Evolutionary conservation across 1,284 basidiomycete genomes (phyloP).

Genomic region (Irpex lacteus): DNA sequence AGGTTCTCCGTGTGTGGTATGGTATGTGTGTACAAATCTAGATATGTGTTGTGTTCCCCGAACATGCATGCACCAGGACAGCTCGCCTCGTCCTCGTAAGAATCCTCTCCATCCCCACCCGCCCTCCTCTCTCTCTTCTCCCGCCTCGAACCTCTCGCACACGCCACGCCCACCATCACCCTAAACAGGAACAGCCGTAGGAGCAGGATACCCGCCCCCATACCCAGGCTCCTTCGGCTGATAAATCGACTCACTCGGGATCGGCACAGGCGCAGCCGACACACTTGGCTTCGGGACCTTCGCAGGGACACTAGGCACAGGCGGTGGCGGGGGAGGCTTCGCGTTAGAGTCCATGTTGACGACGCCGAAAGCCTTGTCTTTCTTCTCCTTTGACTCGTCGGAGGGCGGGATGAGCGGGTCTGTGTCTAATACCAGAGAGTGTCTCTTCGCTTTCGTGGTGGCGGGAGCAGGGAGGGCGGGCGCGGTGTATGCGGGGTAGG

Average conservation of each 20-base stretch:
- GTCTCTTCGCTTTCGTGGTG: constrained; percentile 11
- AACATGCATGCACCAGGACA: no score
- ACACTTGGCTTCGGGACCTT: not conserved
- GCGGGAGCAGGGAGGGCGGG: not conserved
- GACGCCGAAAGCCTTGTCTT: constrained; percentile 22
- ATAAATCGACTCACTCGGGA: not conserved
- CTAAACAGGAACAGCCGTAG: no score
- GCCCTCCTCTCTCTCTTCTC: no score
- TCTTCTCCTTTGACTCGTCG: constrained; percentile 6
- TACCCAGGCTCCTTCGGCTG: not conserved
- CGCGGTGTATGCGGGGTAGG: constrained; percentile 1
- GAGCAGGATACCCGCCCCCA: not conserved
- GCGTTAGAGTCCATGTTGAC: constrained; percentile 29
- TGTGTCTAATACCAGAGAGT: constrained; percentile 24
- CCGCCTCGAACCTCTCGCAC: no score
- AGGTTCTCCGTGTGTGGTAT: no score
- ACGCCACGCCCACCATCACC: no score
- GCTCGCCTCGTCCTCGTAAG: no score
- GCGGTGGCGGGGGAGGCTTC: not conserved
- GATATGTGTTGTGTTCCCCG: no score
- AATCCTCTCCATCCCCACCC: no score
- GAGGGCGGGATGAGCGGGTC: constrained; percentile 18
- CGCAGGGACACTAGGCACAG: not conserved
- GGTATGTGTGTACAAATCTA: no score
- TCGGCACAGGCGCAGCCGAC: not conserved